phyloP scores from a whole-genome alignment of 192 early-diverging fungal genomes.

The Thoreauomyces humboldtii region DNA sequence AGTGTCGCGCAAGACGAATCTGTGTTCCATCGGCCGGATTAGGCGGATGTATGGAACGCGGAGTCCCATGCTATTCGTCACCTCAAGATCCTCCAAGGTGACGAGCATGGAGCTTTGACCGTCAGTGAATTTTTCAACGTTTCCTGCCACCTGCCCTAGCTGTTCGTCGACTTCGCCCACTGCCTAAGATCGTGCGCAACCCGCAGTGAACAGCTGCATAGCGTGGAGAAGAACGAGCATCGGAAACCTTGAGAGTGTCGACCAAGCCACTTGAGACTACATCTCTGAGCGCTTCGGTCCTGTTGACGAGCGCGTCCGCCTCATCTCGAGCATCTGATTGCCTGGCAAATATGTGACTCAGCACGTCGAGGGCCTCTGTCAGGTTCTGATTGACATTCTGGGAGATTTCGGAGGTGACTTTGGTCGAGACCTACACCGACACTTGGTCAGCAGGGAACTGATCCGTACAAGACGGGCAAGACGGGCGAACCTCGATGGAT shows the following conservation, averaged over 20 bases:
- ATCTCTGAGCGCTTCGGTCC: not conserved
- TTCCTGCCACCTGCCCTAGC: not conserved
- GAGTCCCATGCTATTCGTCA: not conserved
- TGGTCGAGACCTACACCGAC: not conserved
- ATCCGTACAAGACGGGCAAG: not conserved
- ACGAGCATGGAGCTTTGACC: too few relatives aligned
- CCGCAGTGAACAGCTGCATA: not conserved
- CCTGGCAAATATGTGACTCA: not conserved
- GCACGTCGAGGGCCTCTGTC: not conserved
- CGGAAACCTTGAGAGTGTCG: not conserved
- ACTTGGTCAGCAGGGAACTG: not conserved
- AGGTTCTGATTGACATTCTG: not conserved
- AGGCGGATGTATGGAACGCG: not conserved
- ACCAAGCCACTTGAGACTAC: not conserved
- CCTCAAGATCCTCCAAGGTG: not conserved
- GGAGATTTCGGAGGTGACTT: not conserved
- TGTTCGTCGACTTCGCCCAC: not conserved
- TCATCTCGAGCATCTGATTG: conserved; percentile 13
- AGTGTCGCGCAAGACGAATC: not conserved
- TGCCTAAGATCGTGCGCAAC: not conserved
- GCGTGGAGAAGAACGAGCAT: not conserved
- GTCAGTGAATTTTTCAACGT: not conserved
- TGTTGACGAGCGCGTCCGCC: not conserved
- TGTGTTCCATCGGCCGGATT: not conserved
- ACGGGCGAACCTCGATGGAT: conserved; percentile 6